These are phyloP conservation scores for Cyanodermella asteris DNA, from an alignment of 2,329 filamentous ascomycete genomes.

Conservation along the genomic window DNA sequence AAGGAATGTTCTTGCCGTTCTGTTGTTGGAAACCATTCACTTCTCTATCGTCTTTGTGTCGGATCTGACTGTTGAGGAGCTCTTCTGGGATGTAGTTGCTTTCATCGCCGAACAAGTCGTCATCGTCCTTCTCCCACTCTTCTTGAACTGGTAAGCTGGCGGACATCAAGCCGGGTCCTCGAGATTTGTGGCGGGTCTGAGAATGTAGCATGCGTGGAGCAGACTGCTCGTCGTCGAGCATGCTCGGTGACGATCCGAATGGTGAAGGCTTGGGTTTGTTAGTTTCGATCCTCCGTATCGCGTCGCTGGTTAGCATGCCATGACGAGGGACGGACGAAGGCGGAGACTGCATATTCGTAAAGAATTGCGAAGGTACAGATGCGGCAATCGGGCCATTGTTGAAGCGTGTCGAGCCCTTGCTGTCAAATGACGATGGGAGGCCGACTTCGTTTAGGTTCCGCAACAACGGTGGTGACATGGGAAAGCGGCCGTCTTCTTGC, in stretches of 20 bases:
- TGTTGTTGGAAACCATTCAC: too few relatives aligned
- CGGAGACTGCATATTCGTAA: conserved; percentile 69
- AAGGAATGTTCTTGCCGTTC: too few relatives aligned
- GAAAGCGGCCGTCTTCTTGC: conserved; percentile 52
- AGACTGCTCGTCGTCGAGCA: conserved; percentile 43
- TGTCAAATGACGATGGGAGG: conserved; percentile 92
- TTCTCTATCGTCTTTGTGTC: too few relatives aligned
- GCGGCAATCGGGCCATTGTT: conserved; percentile 79
- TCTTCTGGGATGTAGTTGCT: too few relatives aligned
- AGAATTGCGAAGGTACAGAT: conserved; percentile 80
- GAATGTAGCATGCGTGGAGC: conserved; percentile 42
- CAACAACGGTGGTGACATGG: conserved; percentile 79
- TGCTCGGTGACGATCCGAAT: conserved; percentile 35
- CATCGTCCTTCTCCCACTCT: conserved; percentile 8
- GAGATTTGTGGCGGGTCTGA: conserved; percentile 41
- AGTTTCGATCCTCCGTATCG: conserved; percentile 32
- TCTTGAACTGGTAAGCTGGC: conserved; percentile 30
- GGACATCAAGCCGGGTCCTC: conserved; percentile 35
- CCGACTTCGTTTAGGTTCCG: too few relatives aligned
- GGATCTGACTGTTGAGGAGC: too few relatives aligned
- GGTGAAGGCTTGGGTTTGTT: conserved; percentile 16
- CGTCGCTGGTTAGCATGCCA: conserved; percentile 42
- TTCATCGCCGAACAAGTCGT: not conserved
- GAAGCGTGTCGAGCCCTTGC: conserved; percentile 80
- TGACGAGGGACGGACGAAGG: conserved; percentile 45